Conservation (phyloP, 2,329 filamentous ascomycete species). For the Trichoderma afroharzianum region DNA sequence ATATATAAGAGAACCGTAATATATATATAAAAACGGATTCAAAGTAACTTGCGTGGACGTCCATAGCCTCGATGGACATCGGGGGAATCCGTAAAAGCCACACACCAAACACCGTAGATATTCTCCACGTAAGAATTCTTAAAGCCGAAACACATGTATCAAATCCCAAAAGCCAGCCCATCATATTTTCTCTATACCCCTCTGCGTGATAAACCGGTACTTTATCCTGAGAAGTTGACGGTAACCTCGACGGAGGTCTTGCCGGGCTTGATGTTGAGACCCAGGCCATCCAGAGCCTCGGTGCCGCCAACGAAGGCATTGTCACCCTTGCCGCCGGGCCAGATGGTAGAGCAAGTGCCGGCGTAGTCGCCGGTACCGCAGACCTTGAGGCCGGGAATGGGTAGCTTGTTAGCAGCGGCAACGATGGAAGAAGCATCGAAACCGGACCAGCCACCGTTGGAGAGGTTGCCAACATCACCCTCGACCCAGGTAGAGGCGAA, state of each 20-base stretch:
- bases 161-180: conserved; percentile 10
- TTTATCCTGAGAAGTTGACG: conserved; percentile 28
- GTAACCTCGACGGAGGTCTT: conserved; percentile 29
- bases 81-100: conserved; percentile 16
- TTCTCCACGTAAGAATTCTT: conserved; percentile 9
- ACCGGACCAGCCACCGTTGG: conserved; percentile 49
- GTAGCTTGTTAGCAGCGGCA: conserved; percentile 31
- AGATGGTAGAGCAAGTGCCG: conserved; percentile 41
- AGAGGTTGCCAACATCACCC: conserved; percentile 44
- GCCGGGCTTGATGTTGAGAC: conserved; percentile 36
- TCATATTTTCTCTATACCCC: conserved; percentile 4
- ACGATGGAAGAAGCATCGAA: conserved; percentile 50
- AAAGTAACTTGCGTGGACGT: conserved; percentile 2
- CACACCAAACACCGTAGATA: conserved; percentile 20
- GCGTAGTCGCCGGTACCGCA: conserved; percentile 35
- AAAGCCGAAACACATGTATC: conserved; percentile 9
- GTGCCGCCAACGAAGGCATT: conserved; percentile 39
- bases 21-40: conserved; percentile 19
- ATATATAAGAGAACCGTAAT: conserved; percentile 12
- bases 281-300: conserved; percentile 37
- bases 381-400: conserved; percentile 37
- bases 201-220: background rate
- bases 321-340: conserved; percentile 31
- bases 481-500: conserved; percentile 47
- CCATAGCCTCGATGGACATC: conserved; percentile 4